These are phyloP conservation scores for Euryodendron excelsum DNA, from an alignment of 148 eudicot genomes.

Conservation along the genomic window DNA sequence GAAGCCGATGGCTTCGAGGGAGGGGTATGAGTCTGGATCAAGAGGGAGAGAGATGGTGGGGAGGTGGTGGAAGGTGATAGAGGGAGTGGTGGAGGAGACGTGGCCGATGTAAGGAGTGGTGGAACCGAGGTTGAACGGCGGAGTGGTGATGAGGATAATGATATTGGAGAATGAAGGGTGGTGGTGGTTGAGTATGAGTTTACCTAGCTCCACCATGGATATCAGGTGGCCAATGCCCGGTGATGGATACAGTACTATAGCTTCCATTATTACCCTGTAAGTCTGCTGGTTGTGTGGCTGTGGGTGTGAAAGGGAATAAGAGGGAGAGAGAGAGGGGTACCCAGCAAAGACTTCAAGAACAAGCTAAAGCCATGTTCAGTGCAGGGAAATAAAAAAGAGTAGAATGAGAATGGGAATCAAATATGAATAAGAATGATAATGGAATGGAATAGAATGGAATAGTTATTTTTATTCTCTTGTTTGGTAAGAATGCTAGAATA, in stretches of 20 bases:
- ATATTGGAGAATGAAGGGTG: slow-evolving; percentile 29
- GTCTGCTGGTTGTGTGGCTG: too few relatives aligned
- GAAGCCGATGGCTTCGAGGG: slow-evolving; percentile 5
- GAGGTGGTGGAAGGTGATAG: slow-evolving; percentile 36
- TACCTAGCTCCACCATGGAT: slow-evolving; percentile 33
- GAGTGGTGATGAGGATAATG: slow-evolving; percentile 13
- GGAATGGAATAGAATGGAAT: too few relatives aligned
- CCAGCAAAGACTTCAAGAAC: too few relatives aligned
- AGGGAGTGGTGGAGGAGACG: slow-evolving; percentile 26
- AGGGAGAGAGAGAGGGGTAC: too few relatives aligned
- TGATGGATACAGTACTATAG: slow-evolving; percentile 25
- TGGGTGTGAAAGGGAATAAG: too few relatives aligned
- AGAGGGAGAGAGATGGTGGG: slow-evolving; percentile 17
- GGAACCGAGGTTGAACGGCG: slow-evolving; percentile 21
- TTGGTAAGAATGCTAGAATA: too few relatives aligned
- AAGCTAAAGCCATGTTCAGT: too few relatives aligned
- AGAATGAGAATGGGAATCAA: too few relatives aligned
- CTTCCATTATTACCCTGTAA: slow-evolving; percentile 3
- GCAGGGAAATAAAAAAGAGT: too few relatives aligned
- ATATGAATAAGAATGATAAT: too few relatives aligned
- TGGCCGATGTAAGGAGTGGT: slow-evolving; percentile 17
- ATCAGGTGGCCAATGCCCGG: slow-evolving; percentile 30
- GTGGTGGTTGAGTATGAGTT: slow-evolving; percentile 25
- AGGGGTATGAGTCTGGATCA: not conserved
- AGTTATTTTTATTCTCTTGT: too few relatives aligned